Evolutionary conservation across 805 yeast species (phyloP).

Genomic region (Wickerhamiella sergipiensis): DNA sequence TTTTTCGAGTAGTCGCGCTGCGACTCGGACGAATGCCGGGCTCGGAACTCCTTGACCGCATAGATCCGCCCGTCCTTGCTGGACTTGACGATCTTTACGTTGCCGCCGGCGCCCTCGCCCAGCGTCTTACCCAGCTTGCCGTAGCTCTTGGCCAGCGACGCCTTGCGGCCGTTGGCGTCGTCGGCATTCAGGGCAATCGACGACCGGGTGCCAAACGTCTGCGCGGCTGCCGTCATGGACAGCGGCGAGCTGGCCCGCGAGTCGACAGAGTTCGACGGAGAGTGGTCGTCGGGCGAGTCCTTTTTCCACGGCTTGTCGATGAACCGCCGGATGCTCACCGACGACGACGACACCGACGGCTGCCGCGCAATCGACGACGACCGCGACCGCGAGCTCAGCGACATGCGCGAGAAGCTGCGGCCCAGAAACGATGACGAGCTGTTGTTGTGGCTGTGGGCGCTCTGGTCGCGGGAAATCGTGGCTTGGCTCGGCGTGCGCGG

Average conservation of each 20-base stretch:
- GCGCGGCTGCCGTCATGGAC: constrained; percentile 21
- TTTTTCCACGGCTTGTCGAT: constrained; percentile 31
- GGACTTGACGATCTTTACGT: constrained; percentile 62
- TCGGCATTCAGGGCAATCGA: constrained; percentile 10
- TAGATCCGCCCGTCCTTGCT: constrained; percentile 54
- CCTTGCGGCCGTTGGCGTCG: constrained; percentile 14
- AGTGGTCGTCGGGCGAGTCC: constrained; percentile 18
- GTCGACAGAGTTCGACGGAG: constrained; percentile 12
- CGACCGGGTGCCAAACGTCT: constrained; percentile 3
- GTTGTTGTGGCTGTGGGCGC: not conserved
- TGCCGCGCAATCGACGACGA: constrained; percentile 18
- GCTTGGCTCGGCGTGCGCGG: constrained; percentile 37
- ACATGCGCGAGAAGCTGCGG: constrained; percentile 10
- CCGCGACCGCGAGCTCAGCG: constrained; percentile 13
- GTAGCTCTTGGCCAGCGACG: constrained; percentile 45
- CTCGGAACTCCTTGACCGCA: constrained; percentile 87
- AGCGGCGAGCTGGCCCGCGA: constrained; percentile 14
- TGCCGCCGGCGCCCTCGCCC: constrained; percentile 95
- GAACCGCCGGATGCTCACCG: constrained; percentile 32
- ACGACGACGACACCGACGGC: constrained; percentile 12
- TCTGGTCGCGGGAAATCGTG: constrained; percentile 22
- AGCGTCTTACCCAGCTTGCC: constrained; percentile 71
- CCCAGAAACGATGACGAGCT: constrained; percentile 4
- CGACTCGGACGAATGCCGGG: constrained; percentile 58
- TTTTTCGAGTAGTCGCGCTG: constrained; percentile 81